These are phyloP conservation scores for Pseudogymnoascus sp. DNA, from an alignment of 2,329 filamentous ascomycete species.

Conservation along the genomic window DNA sequence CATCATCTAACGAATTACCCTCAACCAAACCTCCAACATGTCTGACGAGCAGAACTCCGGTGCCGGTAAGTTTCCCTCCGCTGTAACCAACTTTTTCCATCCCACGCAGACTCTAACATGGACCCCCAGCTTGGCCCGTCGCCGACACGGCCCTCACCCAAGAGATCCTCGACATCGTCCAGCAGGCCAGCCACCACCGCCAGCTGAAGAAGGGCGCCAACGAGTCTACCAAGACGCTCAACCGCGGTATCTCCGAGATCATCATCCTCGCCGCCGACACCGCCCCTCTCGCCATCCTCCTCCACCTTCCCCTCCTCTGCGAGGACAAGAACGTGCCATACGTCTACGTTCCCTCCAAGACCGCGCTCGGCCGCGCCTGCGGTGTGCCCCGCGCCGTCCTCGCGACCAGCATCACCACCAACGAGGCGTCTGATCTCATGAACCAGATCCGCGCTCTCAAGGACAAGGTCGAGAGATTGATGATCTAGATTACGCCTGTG, in stretches of 20 bases:
- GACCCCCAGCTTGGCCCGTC: constrained; percentile 56
- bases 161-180: constrained; percentile 76
- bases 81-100: not conserved
- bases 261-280: constrained; percentile 88
- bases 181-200: constrained; percentile 50
- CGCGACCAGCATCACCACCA: constrained; percentile 80
- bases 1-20: not conserved
- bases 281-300: constrained; percentile 75
- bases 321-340: constrained; percentile 75
- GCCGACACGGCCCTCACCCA: constrained; percentile 69
- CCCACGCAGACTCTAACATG: constrained; percentile 10
- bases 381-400: constrained; percentile 88
- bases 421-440: constrained; percentile 82
- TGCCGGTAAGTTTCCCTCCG: constrained; percentile 22
- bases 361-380: constrained; percentile 79
- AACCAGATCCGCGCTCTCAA: constrained; percentile 82
- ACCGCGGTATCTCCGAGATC: constrained; percentile 84
- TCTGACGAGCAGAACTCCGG: constrained; percentile 30
- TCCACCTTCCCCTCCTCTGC: constrained; percentile 81
- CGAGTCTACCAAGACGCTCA: constrained; percentile 81
- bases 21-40: constrained; percentile 21
- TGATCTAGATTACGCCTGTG: constrained; percentile 58
- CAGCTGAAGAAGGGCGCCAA: constrained; percentile 89
- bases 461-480: constrained; percentile 92
- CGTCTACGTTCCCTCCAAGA: constrained; percentile 70